These are phyloP conservation scores for Naegleria gruberi DNA, from an alignment of 208 protist genomes.

Conservation along the genomic window DNA sequence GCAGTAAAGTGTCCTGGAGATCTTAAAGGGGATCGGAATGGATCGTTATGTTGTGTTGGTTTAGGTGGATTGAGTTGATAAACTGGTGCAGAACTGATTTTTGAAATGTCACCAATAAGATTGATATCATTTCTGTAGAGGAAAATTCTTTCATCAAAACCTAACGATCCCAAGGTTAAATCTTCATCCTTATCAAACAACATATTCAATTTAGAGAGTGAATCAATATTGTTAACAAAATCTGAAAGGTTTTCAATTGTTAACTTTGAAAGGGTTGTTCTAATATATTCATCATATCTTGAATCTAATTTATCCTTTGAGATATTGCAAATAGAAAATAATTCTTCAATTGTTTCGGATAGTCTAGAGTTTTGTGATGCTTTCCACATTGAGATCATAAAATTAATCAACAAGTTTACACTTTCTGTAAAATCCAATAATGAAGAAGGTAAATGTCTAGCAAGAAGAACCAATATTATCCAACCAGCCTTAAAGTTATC, in stretches of 20 bases:
- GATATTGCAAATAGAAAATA: background rate
- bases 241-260: too few species aligned
- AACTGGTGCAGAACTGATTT: constrained; percentile 1
- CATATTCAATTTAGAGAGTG: background rate
- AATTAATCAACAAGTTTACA: background rate
- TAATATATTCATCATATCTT: background rate
- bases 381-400: background rate
- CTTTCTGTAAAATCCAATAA: background rate
- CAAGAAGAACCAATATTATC: background rate
- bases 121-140: background rate
- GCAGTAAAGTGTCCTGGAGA: background rate
- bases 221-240: background rate
- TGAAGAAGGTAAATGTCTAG: background rate
- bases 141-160: background rate
- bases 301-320: background rate
- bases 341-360: background rate
- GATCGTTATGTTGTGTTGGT: background rate
- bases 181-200: background rate
- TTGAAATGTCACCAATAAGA: background rate
- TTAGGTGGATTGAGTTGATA: background rate
- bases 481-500: background rate
- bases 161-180: background rate
- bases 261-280: background rate
- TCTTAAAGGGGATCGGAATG: background rate
- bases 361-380: background rate